These are phyloP conservation scores for Setaria viridis DNA, from an alignment of 202 grass and related monocot species.

Conservation along the genomic window DNA sequence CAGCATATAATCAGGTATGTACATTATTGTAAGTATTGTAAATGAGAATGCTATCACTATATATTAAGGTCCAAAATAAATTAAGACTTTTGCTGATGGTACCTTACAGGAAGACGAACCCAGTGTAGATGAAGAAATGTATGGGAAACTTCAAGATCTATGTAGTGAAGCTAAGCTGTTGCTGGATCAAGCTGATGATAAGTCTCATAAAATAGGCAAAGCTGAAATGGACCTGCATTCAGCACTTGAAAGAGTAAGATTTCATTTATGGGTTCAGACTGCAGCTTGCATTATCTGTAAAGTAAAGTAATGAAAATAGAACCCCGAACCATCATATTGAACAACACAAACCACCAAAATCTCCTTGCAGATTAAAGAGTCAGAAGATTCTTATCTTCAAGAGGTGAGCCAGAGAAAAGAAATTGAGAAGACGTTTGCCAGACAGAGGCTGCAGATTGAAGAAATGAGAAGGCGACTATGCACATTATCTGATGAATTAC, in stretches of 20 bases:
- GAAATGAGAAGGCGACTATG: conserved; percentile 38
- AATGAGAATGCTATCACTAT: background rate
- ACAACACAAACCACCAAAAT: background rate
- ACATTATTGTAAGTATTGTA: conserved; percentile 5
- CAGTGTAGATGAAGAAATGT: conserved; percentile 43
- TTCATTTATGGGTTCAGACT: conserved; percentile 21
- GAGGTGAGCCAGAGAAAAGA: conserved; percentile 55
- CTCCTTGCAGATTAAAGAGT: conserved; percentile 42
- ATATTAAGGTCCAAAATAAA: background rate
- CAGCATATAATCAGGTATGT: conserved; percentile 17
- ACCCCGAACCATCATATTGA: background rate
- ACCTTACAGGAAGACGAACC: conserved; percentile 51
- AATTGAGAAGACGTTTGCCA: conserved; percentile 47
- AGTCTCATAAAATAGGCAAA: conserved; percentile 54
- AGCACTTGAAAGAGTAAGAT: conserved; percentile 63
- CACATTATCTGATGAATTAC: conserved; percentile 39
- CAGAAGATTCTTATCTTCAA: conserved; percentile 50
- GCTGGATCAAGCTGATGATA: conserved; percentile 54
- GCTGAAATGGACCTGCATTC: conserved; percentile 55
- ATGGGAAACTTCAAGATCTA: conserved; percentile 58
- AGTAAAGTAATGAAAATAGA: background rate
- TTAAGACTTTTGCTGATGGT: background rate
- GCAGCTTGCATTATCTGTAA: background rate
- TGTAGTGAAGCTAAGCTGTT: conserved; percentile 50
- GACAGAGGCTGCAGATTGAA: conserved; percentile 55